Evolutionary conservation across 805 yeast species (phyloP).

Genomic region (Ogataea siamensis): DNA sequence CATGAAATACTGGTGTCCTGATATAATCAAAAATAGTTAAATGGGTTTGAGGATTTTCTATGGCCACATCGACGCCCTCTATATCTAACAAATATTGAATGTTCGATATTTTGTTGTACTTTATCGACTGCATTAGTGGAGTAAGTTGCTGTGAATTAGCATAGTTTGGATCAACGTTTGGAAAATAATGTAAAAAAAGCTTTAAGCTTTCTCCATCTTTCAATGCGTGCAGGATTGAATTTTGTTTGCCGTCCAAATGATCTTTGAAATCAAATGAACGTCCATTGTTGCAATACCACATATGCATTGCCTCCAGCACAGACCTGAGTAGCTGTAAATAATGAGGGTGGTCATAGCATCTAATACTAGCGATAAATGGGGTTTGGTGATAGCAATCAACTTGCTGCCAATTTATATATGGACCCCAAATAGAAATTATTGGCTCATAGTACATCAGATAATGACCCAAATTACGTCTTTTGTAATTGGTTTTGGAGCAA

Average conservation of each 20-base stretch:
- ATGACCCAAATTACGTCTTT: conserved; percentile 69
- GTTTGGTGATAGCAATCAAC: conserved; percentile 70
- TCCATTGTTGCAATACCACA: conserved; percentile 39
- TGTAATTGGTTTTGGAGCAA: conserved; percentile 48
- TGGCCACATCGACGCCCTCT: conserved; percentile 44
- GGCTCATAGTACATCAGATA: conserved; percentile 58
- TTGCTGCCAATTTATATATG: conserved; percentile 62
- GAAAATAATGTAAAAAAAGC: conserved; percentile 37
- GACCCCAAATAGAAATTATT: conserved; percentile 54
- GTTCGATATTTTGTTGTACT: conserved; percentile 65
- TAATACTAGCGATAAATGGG: conserved; percentile 69
- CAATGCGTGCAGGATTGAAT: conserved; percentile 73
- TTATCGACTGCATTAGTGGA: conserved; percentile 69
- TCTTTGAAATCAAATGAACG: conserved; percentile 45
- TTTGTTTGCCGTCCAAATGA: conserved; percentile 73
- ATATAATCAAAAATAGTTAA: conserved; percentile 47
- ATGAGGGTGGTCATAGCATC: conserved; percentile 75
- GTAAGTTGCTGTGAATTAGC: conserved; percentile 57
- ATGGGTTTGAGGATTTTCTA: conserved; percentile 30
- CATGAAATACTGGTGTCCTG: conserved; percentile 34
- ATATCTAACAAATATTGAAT: not conserved
- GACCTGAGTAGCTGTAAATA: conserved; percentile 49
- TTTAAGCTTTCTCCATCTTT: conserved; percentile 45
- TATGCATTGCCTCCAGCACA: conserved; percentile 43
- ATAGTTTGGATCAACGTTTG: conserved; percentile 53